Evolutionary conservation across 306 rosid species (phyloP).

Genomic region (Malus domestica): DNA sequence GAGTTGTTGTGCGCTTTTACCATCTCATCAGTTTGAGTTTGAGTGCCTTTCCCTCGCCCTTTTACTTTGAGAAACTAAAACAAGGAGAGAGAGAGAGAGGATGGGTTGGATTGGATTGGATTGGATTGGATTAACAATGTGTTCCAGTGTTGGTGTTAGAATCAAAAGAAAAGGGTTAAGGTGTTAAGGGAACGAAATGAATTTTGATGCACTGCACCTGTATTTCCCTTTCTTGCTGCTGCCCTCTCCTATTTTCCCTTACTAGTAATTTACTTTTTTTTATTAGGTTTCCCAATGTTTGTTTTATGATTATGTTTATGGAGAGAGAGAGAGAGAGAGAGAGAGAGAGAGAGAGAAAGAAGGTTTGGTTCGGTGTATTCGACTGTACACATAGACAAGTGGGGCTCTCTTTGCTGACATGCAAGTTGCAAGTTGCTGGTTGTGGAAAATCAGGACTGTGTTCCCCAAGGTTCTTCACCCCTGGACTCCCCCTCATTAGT

Average conservation of each 20-base stretch:
- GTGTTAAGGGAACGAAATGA: conserved; percentile 1
- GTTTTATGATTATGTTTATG: neutral
- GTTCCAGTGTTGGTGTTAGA: no score
- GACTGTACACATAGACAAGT: conserved; percentile 9
- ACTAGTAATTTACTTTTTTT: neutral
- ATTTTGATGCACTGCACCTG: conserved; percentile 20
- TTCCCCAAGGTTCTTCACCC: conserved; percentile 50
- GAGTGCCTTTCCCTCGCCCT: no score
- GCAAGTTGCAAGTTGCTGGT: conserved; percentile 30
- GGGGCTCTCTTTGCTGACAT: conserved; percentile 28
- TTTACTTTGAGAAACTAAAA: no score
- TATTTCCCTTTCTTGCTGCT: neutral
- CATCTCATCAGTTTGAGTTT: neutral
- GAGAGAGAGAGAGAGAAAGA: neutral
- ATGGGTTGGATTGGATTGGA: no score
- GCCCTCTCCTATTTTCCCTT: no score
- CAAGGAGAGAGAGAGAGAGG: no score
- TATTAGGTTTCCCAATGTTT: neutral
- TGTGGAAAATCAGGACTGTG: conserved; percentile 29
- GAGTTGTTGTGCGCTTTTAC: neutral
- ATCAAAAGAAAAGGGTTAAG: neutral
- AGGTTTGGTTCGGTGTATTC: conserved; percentile 40
- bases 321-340: neutral
- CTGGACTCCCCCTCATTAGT: conserved; percentile 3
- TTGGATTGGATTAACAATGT: no score